Evolutionary conservation across 108 stramenopile genomes (phyloP).

Genomic region (Skeletonema costatum): DNA sequence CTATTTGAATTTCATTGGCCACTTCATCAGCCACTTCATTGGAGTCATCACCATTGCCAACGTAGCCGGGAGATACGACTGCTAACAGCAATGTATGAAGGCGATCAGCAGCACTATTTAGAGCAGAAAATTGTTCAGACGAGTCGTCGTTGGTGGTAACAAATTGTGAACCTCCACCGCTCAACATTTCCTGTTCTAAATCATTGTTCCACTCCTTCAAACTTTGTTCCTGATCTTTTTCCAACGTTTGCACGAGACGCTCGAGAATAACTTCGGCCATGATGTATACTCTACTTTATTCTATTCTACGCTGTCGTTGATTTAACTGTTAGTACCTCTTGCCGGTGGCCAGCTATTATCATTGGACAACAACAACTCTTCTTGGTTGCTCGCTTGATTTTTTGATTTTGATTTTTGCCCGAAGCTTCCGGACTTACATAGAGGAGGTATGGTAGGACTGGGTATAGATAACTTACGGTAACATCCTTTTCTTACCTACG

Average conservation of each 20-base stretch:
- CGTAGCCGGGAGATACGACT: not conserved
- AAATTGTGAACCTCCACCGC: not conserved
- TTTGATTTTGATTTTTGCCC: too few species aligned
- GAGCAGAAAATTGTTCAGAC: not conserved
- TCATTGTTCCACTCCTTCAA: slow-evolving; percentile 39
- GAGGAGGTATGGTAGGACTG: too few species aligned
- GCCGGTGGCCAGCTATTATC: too few species aligned
- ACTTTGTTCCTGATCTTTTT: not conserved
- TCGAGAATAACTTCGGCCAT: slow-evolving; percentile 24
- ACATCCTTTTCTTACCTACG: too few species aligned
- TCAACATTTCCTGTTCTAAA: slow-evolving; percentile 25
- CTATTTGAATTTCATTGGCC: not conserved
- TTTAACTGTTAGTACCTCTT: too few species aligned
- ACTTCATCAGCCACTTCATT: slow-evolving; percentile 28
- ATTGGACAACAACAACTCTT: too few species aligned
- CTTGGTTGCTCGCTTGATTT: too few species aligned
- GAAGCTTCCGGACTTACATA: too few species aligned
- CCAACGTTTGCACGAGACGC: slow-evolving; percentile 2
- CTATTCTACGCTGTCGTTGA: not conserved
- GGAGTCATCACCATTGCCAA: not conserved
- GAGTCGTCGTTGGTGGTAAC: not conserved
- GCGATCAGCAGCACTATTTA: slow-evolving; percentile 11
- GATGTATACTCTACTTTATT: not conserved
- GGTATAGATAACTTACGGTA: too few species aligned
- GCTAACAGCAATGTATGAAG: slow-evolving; percentile 26